Evolutionary conservation across 371 early-diverging fungal species (phyloP).

Genomic region (Apophysomyces variabilis): DNA sequence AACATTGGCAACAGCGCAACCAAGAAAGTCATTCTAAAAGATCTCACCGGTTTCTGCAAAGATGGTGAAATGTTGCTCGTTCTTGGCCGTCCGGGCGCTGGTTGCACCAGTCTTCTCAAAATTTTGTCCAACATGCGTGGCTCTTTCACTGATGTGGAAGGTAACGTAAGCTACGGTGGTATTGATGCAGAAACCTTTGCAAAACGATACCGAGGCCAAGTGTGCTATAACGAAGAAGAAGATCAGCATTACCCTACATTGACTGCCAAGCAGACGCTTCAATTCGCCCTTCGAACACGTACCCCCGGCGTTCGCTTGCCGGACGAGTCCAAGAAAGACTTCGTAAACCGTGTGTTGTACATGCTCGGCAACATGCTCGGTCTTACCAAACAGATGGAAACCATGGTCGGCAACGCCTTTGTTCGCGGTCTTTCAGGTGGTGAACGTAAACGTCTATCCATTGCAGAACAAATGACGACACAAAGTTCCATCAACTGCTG

Average conservation of each 20-base stretch:
- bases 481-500: constrained; percentile 76
- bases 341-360: constrained; percentile 51
- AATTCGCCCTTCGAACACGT: constrained; percentile 67
- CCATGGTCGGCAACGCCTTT: constrained; percentile 82
- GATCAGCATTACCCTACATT: constrained; percentile 74
- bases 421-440: constrained; percentile 87
- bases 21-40: constrained; percentile 49
- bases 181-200: constrained; percentile 56
- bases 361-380: constrained; percentile 74
- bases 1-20: constrained; percentile 22
- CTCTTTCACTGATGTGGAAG: constrained; percentile 58
- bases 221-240: constrained; percentile 73
- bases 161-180: constrained; percentile 65
- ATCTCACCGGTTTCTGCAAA: constrained; percentile 61
- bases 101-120: constrained; percentile 70
- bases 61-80: constrained; percentile 77
- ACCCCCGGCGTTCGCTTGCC: constrained; percentile 62
- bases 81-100: constrained; percentile 74
- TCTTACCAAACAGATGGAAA: constrained; percentile 73
- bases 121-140: constrained; percentile 68
- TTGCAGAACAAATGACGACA: constrained; percentile 87
- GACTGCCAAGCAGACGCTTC: constrained; percentile 67
- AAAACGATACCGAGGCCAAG: constrained; percentile 60
- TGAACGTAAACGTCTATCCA: constrained; percentile 87
- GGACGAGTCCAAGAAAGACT: constrained; percentile 43